Evolutionary conservation across 208 protist species (phyloP).

Genomic region (Trypanosoma boissoni): DNA sequence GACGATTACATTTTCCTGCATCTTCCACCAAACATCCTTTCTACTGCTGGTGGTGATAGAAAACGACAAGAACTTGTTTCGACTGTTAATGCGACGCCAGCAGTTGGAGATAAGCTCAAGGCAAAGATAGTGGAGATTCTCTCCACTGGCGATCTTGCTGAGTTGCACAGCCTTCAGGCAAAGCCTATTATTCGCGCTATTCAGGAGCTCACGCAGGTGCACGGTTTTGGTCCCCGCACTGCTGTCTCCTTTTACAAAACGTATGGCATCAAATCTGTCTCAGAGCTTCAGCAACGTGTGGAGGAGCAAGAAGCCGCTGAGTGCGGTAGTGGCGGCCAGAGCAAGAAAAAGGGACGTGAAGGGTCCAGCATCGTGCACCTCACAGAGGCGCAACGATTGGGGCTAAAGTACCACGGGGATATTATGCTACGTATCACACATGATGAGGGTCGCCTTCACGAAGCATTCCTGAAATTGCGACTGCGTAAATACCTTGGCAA

Average conservation of each 20-base stretch:
- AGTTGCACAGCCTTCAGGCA: constrained; percentile 61
- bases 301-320: constrained; percentile 28
- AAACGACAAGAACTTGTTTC: constrained; percentile 39
- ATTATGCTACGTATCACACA: constrained; percentile 78
- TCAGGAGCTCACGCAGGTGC: constrained; percentile 74
- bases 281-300: constrained; percentile 54
- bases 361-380: constrained; percentile 45
- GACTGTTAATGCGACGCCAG: constrained; percentile 29
- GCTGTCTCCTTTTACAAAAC: constrained; percentile 71
- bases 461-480: constrained; percentile 72
- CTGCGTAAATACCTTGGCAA: constrained; percentile 71
- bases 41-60: constrained; percentile 42
- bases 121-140: constrained; percentile 82
- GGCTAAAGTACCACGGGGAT: constrained; percentile 81
- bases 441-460: constrained; percentile 74
- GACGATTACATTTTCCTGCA: constrained; percentile 64
- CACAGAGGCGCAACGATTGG: constrained; percentile 71
- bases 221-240: constrained; percentile 86
- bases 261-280: constrained; percentile 58
- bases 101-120: constrained; percentile 68
- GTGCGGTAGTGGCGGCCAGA: not conserved
- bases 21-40: constrained; percentile 66
- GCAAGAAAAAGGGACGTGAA: not conserved
- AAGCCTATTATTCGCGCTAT: constrained; percentile 79
- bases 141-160: constrained; percentile 60